Conservation (phyloP, 257 asterid species). For the Knoxia roxburghii region DNA sequence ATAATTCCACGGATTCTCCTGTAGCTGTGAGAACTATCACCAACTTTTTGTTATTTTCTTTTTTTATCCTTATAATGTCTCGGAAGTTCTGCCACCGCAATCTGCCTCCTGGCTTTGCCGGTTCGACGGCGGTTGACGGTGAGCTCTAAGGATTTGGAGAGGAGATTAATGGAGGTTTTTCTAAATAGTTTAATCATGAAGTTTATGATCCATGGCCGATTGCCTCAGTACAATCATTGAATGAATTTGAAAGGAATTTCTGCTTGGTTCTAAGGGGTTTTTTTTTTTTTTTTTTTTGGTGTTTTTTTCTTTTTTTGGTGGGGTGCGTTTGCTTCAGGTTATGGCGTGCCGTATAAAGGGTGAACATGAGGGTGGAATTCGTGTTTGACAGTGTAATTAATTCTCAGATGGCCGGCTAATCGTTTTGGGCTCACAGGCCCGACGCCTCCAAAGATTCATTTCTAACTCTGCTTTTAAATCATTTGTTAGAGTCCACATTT, state of each 20-base stretch:
- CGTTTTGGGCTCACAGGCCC: conserved; percentile 1
- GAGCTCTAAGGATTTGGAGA: conserved; percentile 2
- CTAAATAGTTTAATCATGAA: not conserved
- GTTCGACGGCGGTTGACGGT: not conserved
- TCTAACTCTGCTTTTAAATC: too few relatives aligned
- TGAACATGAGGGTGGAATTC: conserved; percentile 3
- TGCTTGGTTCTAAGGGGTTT: not conserved
- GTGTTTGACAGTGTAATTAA: not conserved
- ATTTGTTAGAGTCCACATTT: too few relatives aligned
- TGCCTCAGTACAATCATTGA: not conserved
- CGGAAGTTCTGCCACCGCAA: not conserved
- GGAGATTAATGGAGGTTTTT: conserved; percentile 16
- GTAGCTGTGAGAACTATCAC: not conserved
- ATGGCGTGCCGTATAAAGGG: conserved; percentile 11
- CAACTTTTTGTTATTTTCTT: not conserved
- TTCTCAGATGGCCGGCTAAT: too few relatives aligned
- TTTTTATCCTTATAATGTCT: not conserved
- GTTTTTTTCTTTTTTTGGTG: too few relatives aligned
- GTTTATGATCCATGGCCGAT: not conserved
- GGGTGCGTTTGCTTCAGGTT: not conserved
- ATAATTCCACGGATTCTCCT: conserved; percentile 3
- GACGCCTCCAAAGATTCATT: not conserved
- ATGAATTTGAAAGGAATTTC: not conserved
- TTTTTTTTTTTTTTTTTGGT: not conserved
- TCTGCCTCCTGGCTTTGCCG: not conserved